Conservation (phyloP, 768 basidiomycete genomes). For the Mycena rosella region DNA sequence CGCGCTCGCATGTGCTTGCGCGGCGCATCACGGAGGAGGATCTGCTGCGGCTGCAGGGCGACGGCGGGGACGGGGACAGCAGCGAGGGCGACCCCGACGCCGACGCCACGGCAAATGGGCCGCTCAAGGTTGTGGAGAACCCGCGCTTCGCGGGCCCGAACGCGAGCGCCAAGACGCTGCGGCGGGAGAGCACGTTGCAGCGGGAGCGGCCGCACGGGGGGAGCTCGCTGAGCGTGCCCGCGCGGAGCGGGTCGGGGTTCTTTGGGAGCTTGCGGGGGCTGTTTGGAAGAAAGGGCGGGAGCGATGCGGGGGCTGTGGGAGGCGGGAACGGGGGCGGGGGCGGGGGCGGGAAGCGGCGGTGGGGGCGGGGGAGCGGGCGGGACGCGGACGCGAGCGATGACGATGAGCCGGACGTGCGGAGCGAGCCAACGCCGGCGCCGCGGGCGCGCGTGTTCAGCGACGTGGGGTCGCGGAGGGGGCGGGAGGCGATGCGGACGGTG, state of each 20-base stretch:
- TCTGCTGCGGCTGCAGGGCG: slow-evolving; percentile 30
- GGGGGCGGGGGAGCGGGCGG: slow-evolving; percentile 40
- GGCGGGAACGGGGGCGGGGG: neutral
- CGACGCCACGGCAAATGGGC: slow-evolving; percentile 42
- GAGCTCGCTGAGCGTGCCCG: slow-evolving; percentile 36
- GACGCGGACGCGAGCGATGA: slow-evolving; percentile 39
- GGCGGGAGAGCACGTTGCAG: slow-evolving; percentile 20
- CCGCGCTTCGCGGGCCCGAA: slow-evolving; percentile 55
- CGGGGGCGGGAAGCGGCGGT: neutral
- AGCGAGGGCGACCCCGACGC: slow-evolving; percentile 51
- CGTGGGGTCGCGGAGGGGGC: slow-evolving; percentile 26
- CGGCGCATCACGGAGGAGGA: slow-evolving; percentile 52
- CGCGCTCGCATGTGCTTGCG: slow-evolving; percentile 44
- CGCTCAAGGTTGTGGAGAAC: slow-evolving; percentile 68
- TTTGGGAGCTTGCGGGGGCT: slow-evolving; percentile 62
- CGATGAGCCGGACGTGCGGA: slow-evolving; percentile 30
- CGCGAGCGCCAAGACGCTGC: slow-evolving; percentile 24
- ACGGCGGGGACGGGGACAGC: slow-evolving; percentile 48
- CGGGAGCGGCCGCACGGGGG: slow-evolving; percentile 28
- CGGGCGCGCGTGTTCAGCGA: slow-evolving; percentile 42
- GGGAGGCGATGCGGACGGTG: neutral
- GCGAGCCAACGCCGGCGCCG: slow-evolving; percentile 32
- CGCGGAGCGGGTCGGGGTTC: slow-evolving; percentile 43
- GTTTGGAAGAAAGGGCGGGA: slow-evolving; percentile 48
- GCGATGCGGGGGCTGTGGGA: slow-evolving; percentile 6